Evolutionary conservation across 305 asterid species (phyloP), one percentile per base, ranked within the genome.

Genomic region (Fraxinus sp.): DNA sequence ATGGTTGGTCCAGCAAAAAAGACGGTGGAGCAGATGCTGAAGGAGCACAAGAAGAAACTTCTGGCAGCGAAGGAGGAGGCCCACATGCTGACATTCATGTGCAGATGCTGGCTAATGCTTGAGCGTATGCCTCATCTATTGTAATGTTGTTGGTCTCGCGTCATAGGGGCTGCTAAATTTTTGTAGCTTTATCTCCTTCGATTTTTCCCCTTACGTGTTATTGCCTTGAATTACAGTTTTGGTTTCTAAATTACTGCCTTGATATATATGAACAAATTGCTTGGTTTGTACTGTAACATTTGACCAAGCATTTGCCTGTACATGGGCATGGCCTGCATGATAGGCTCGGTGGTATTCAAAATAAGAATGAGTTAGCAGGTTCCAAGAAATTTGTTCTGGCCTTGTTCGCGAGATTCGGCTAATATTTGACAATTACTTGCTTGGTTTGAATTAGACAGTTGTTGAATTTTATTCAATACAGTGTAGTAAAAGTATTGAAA

Each of bases 101-200:
- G 84, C 93, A 88, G 43, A 72, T 88, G 87, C 89, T 86, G 77
- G 98, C 93, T 57, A 88, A 91, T 87, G 94, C 93, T 86, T 93
- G 91, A 94, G 77, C 70, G 55, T 35, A 62, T 62, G 11, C 74
- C 18, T 46, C 0, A 1, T 24, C 43, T 41, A 84, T 33, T 16
- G 46, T 52, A 32, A 62, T 79, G 7, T 37, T 76, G 71, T 66
- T 68, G 76, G 79, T 28, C 35, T 85, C 66, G 22, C 18, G 2
- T 26, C 75, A 68, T 68, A 4, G 39, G 20, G 36, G 37, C 83
- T 32, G 9, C 14, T 5, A 24, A 82, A 66, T 36, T 35, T 43
- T 62, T 22, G 72, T 74, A 41, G 43, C 75, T 68, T 52, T 49
- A 73, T 62, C 49, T 74, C 75, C 16, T 28, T 28, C 78, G 2